Base-by-base conservation (phyloP, 768 basidiomycete genomes). In the Crassisporium funariophilum region DNA sequence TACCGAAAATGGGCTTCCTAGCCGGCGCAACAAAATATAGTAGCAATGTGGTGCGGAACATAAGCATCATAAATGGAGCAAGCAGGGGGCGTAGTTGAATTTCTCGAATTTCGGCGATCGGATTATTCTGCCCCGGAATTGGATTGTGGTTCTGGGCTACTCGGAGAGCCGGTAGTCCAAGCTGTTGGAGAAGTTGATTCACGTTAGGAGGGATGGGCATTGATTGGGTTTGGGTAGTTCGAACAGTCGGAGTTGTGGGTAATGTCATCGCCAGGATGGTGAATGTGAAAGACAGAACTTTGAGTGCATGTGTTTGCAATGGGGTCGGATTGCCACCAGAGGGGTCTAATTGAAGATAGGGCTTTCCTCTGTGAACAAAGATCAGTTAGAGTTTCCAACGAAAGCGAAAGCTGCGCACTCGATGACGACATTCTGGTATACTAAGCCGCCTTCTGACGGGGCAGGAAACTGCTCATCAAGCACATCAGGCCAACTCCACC, bases 21-120 rank as follows among this genome's bases (percentile, higher is more conserved):
- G 84, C 76, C 0, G 88, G 88, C 4, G 84, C 83, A 57, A 90
- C 83, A 63, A 90, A 88, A 64, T 89, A 90, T 3, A 90, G 71
- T 21, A 90, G 69, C 10, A 90, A 71, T 10, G 79, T 55, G 3
- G 83, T 86, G 43, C 88, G 83, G 57, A 89, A 72, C 5, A 79
- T 46, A n/a, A 89, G 74, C 75, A 89, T 77, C 44, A 83, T 55
- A 11, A 88, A 60, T 0, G 88, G 84, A n/a, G 79, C 73, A 33
- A 89, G 56, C 4, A 89, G 71, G 4, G 85, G 84, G 22, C 87
- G 82, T 17, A 88, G 45, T 4, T 83, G 83, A 29, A 87, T 70
- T 38, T 82, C 81, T 27, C 78, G 77, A 11, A 84, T 58, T 47
- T 77, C 75, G 33, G 63, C 66, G 27, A 58, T 53, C 19, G 58